phyloP scores from a whole-genome alignment of 352 stramenopile species.

The Albugo laibachii region DNA sequence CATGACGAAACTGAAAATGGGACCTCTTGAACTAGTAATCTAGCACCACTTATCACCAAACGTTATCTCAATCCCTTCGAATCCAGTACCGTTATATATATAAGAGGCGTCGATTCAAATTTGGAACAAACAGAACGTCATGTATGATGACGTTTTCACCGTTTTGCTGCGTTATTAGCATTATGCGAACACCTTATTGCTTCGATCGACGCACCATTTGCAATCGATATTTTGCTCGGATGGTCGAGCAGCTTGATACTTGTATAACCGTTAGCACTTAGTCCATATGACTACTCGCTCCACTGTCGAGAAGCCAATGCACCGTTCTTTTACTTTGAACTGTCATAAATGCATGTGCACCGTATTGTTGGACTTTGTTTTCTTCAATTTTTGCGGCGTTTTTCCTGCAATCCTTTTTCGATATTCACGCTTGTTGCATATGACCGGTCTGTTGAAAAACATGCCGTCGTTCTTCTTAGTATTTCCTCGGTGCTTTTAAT shows the following conservation, averaged over 20 bases:
- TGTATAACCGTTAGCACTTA: constrained; percentile 2
- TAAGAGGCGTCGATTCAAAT: constrained; percentile 6
- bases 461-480: too few relatives aligned
- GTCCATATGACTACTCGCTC: constrained; percentile 10
- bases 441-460: neutral
- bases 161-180: constrained; percentile 2
- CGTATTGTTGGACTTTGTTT: neutral
- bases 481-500: too few relatives aligned
- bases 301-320: constrained; percentile 8
- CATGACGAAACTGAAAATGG: too few relatives aligned
- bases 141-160: constrained; percentile 5
- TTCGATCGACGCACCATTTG: constrained; percentile 2
- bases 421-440: neutral
- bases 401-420: neutral
- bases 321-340: too few relatives aligned
- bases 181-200: constrained; percentile 2
- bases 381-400: neutral
- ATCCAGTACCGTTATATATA: constrained; percentile 2
- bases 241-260: neutral
- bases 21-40: too few relatives aligned
- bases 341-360: neutral
- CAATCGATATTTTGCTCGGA: constrained; percentile 4
- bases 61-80: too few relatives aligned
- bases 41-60: too few relatives aligned
- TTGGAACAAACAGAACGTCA: constrained; percentile 9